A percentile compares a stretch with the other conserved stretches of the same genome.
phyloP scores from a whole-genome alignment of 208 protist species.

The Acanthamoeba triangularis region DNA sequence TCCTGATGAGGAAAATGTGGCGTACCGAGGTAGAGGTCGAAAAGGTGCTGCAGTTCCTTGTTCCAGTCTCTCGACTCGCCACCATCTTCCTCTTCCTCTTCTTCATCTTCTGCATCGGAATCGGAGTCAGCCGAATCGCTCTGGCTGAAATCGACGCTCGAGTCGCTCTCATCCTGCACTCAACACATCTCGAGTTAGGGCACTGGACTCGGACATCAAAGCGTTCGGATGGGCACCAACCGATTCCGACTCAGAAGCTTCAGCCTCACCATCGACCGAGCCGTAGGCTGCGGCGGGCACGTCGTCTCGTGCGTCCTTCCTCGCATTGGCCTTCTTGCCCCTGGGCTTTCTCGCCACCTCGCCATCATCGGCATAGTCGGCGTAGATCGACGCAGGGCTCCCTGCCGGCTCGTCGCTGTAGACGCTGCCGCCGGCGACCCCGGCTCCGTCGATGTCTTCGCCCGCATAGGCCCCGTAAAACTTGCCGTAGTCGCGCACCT shows the following conservation, averaged over 20 bases:
- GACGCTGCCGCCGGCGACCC: neutral
- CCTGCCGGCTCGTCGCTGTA: neutral
- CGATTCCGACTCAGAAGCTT: neutral
- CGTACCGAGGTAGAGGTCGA: conserved; percentile 27
- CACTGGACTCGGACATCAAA: neutral
- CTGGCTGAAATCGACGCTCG: neutral
- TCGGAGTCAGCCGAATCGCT: neutral
- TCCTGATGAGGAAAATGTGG: no score
- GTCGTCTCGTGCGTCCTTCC: neutral
- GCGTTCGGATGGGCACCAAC: neutral
- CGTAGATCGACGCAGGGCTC: neutral
- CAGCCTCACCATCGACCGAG: neutral
- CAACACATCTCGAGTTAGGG: neutral
- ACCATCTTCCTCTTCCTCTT: neutral
- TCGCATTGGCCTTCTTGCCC: no score
- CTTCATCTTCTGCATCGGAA: neutral
- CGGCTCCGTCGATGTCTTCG: neutral
- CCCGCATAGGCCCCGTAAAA: neutral
- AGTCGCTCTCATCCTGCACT: neutral
- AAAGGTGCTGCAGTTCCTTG: conserved; percentile 13
- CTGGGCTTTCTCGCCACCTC: no score
- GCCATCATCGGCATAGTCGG: neutral
- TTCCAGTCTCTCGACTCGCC: neutral
- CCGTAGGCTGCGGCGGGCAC: neutral
- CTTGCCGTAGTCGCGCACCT: neutral